Base-by-base conservation (phyloP, 2,329 filamentous ascomycete species). In the Sclerotinia spermophila region DNA sequence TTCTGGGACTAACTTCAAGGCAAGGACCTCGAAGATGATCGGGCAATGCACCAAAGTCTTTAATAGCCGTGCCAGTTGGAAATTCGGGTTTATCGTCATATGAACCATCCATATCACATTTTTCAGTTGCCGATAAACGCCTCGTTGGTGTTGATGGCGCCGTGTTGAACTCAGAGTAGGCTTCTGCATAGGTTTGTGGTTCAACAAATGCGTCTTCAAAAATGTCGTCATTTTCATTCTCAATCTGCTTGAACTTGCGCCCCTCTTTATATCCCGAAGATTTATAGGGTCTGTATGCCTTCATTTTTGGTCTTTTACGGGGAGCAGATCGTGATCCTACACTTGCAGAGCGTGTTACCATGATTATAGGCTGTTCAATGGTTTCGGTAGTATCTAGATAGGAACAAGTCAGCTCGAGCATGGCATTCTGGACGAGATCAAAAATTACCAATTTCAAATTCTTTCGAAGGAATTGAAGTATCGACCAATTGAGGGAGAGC, bases 1-100 rank as follows among this genome's bases (percentile, higher is more conserved):
- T 69, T 45, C 68, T 40, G 13, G 68, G 68, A 11, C 68, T 69
- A 33, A 69, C 60, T 69, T 69, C 68, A 10, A 55, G 13, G 38
- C 59, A 65, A 33, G 68, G 68, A 10, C 68, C 68, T 56, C 68
- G 59, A 38, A 69, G 48, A 30, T 66, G 44, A 27, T 55, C 44
- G 21, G 68, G 59, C 5, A 69, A 33, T 7, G 45, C 42, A 30
- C 27, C 48, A 45, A 69, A 69, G 59, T 69, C 68, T 27, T 69
- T n/a, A 30, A 69, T 69, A 5, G 59, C 48, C 24, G 44, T 56
- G 15, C 68, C 68, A 30, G 48, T 17, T 35, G 59, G n/a, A 10
- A 69, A 69, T 21, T 44, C 15, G 27, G 68, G 59, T 21, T 35
- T 69, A 24, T 64, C 40, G 5, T 69, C 68, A 24, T 66, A 64